These are phyloP conservation scores for Cenchrus purpureus DNA, from an alignment of 176 grass and related monocot genomes.

Conservation along the genomic window DNA sequence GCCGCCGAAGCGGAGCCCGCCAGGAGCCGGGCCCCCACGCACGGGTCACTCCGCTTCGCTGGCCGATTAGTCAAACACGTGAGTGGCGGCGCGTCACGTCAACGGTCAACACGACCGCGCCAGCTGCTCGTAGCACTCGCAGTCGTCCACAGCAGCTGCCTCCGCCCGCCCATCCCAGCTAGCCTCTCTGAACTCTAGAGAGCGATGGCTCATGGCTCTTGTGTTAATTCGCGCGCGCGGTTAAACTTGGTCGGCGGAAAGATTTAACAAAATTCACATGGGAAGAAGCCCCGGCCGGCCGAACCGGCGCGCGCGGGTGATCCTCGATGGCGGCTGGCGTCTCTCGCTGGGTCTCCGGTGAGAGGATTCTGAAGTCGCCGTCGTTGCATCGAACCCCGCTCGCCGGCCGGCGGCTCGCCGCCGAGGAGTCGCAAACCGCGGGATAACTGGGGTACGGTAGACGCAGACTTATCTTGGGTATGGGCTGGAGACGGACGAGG, in stretches of 20 bases:
- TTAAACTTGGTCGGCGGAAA: not conserved
- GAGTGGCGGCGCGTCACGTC: slow-evolving; percentile 28
- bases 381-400: not conserved
- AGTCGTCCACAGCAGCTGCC: not conserved
- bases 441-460: not conserved
- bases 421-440: not conserved
- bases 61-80: slow-evolving; percentile 43
- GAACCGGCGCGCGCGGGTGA: not conserved
- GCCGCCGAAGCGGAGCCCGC: not conserved
- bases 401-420: not conserved
- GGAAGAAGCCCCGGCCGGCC: not conserved
- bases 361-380: slow-evolving; percentile 15
- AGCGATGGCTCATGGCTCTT: not conserved
- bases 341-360: not conserved
- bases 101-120: slow-evolving; percentile 11
- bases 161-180: not conserved
- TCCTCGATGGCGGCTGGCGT: not conserved
- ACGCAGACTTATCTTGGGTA: not conserved
- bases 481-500: not conserved
- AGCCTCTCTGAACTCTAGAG: not conserved
- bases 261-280: not conserved
- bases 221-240: not conserved
- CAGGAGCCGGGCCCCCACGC: not conserved
- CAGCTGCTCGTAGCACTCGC: not conserved
- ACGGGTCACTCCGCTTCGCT: not conserved